These are phyloP conservation scores for Tuber magnatum DNA, from an alignment of 495 filamentous ascomycete genomes.

Conservation along the genomic window DNA sequence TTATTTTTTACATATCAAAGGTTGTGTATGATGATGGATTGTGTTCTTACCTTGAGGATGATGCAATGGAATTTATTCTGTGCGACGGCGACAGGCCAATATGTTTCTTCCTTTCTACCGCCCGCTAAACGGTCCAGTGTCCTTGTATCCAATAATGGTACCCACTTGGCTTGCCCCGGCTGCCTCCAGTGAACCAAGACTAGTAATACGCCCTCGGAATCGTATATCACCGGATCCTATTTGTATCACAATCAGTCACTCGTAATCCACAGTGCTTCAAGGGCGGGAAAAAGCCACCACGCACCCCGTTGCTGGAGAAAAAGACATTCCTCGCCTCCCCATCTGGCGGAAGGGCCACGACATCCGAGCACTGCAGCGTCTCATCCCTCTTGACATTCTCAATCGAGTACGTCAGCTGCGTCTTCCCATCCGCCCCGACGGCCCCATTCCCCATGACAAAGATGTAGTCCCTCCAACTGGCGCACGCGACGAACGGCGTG, in stretches of 20 bases:
- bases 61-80: constrained; percentile 94
- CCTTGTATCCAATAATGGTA: constrained; percentile 83
- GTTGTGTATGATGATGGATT: background rate
- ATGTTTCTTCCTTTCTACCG: constrained; percentile 78
- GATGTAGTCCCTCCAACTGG: constrained; percentile 87
- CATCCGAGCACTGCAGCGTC: constrained; percentile 82
- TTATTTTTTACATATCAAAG: too few species aligned
- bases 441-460: constrained; percentile 90
- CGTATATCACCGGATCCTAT: constrained; percentile 88
- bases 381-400: constrained; percentile 92
- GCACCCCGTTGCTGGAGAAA: constrained; percentile 70
- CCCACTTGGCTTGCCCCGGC: constrained; percentile 78
- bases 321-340: constrained; percentile 70
- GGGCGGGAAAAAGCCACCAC: background rate
- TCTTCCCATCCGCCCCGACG: constrained; percentile 65
- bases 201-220: constrained; percentile 76
- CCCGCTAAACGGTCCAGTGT: constrained; percentile 69
- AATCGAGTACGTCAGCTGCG: constrained; percentile 73
- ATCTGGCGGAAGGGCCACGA: constrained; percentile 70
- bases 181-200: constrained; percentile 85
- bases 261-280: constrained; percentile 45
- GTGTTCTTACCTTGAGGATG: constrained; percentile 63
- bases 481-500: constrained; percentile 79
- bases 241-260: constrained; percentile 9
- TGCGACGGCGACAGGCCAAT: constrained; percentile 93